phyloP scores from a whole-genome alignment of 2,329 filamentous ascomycete genomes.

The Xylaria sp. region DNA sequence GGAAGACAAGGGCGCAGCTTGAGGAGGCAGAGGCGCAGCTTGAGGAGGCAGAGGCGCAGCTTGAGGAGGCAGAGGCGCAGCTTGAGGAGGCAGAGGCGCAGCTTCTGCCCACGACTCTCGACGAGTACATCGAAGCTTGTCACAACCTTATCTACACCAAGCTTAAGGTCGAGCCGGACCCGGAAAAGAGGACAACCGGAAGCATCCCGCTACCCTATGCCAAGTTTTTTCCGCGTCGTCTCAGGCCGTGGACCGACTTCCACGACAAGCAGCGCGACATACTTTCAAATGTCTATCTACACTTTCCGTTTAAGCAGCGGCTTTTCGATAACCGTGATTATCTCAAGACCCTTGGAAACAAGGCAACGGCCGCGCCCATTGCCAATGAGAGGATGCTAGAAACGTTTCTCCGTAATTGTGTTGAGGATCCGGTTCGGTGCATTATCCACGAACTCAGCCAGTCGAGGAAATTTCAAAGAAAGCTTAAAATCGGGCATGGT shows the following conservation, averaged over 20 bases:
- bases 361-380: slow-evolving; percentile 37
- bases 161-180: slow-evolving; percentile 45
- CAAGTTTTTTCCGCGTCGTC: slow-evolving; percentile 47
- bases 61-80: too few species aligned
- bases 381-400: slow-evolving; percentile 49
- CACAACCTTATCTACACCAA: slow-evolving; percentile 45
- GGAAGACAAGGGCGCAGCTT: too few species aligned
- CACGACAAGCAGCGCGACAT: slow-evolving; percentile 42
- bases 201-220: slow-evolving; percentile 45
- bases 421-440: slow-evolving; percentile 48
- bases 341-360: slow-evolving; percentile 43
- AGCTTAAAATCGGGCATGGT: slow-evolving; percentile 41
- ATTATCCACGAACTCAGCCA: slow-evolving; percentile 49
- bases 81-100: too few species aligned
- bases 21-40: too few species aligned
- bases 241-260: slow-evolving; percentile 50
- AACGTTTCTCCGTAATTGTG: slow-evolving; percentile 46
- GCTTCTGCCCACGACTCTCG: slow-evolving; percentile 45
- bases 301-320: slow-evolving; percentile 40
- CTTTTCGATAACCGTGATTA: slow-evolving; percentile 46
- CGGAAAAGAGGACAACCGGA: slow-evolving; percentile 11
- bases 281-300: slow-evolving; percentile 40
- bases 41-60: too few species aligned
- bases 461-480: slow-evolving; percentile 35
- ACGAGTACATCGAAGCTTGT: slow-evolving; percentile 50